Conservation (phyloP, 2,329 filamentous ascomycete genomes). For the Pestalotiopsis sp. region DNA sequence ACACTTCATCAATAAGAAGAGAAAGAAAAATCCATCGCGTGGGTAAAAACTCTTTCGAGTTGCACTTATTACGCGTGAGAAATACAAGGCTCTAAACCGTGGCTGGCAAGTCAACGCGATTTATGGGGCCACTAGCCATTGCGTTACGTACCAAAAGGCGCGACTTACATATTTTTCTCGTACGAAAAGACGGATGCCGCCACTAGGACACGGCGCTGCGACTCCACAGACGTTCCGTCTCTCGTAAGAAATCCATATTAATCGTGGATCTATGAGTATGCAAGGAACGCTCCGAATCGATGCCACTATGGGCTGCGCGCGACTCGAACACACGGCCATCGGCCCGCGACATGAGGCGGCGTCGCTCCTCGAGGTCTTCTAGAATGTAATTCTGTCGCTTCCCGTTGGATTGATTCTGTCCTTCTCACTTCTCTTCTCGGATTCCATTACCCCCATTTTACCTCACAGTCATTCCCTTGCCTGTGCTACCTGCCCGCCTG, state of each 20-base stretch:
- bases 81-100: not conserved
- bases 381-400: slow-evolving; percentile 3
- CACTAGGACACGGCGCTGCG: not conserved
- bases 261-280: slow-evolving; percentile 5
- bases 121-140: not conserved
- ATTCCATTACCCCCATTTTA: slow-evolving; percentile 6
- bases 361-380: not conserved
- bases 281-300: not conserved
- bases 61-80: slow-evolving; percentile 6
- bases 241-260: not conserved
- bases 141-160: not conserved
- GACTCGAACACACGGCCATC: not conserved
- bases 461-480: not conserved
- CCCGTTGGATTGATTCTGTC: not conserved
- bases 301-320: not conserved
- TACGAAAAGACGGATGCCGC: not conserved
- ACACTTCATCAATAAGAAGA: not conserved
- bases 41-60: slow-evolving; percentile 4
- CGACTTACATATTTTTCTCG: not conserved
- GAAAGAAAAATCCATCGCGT: not conserved
- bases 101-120: not conserved
- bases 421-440: slow-evolving; percentile 1
- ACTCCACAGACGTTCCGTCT: not conserved
- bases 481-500: not conserved
- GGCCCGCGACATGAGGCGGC: not conserved